Evolutionary conservation across 805 yeast genomes (phyloP), one percentile per base, ranked within the genome.

Genomic region (Cyberlindnera sargentensis): DNA sequence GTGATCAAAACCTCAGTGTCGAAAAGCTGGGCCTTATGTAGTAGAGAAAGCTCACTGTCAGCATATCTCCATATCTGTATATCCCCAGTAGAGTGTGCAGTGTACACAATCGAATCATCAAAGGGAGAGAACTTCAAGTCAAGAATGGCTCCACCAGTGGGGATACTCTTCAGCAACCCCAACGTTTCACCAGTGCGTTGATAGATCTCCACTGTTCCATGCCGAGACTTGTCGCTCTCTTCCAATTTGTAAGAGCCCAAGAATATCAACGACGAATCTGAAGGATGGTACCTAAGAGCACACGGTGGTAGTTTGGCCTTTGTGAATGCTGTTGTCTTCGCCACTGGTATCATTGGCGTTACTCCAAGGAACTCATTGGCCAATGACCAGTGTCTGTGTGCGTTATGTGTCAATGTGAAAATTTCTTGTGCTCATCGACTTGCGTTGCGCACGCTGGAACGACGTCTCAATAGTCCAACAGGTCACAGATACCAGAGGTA

Each of bases 171-270:
- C 1, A 65, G n/a, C 3, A 63, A 45, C 1, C 31, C 46, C 34
- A 67, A 46, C 1, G 47, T 41, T 6, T 55, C 49, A 2, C 44
- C 41, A 24, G 52, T 43, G 5, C 42, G 37, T 23, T 34, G 34
- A 40, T 65, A 72, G 2, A 72, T 53, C 41, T 76, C 83, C 2
- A 79, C 50, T 0, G 78, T 57, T 1, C 99, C 99, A 38, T 76
- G 72, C 45, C 96, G 68, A 1, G 57, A 51, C 1, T 83, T 81
- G 11, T 72, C 66, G 8, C 71, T 68, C 51, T 75, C 73, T 39
- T 86, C 80, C 32, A 91, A 67, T 43, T 82, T 76, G 59, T 93
- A 91, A 0, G 96, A 89, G 0, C 97, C 98, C 1, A 87, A 61
- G 8, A 87, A 57, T 2, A 87, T 49, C 8, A 74, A 56, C 0